phyloP scores from a whole-genome alignment of 352 stramenopile species.

The Phytophthora macrochlamydospora region DNA sequence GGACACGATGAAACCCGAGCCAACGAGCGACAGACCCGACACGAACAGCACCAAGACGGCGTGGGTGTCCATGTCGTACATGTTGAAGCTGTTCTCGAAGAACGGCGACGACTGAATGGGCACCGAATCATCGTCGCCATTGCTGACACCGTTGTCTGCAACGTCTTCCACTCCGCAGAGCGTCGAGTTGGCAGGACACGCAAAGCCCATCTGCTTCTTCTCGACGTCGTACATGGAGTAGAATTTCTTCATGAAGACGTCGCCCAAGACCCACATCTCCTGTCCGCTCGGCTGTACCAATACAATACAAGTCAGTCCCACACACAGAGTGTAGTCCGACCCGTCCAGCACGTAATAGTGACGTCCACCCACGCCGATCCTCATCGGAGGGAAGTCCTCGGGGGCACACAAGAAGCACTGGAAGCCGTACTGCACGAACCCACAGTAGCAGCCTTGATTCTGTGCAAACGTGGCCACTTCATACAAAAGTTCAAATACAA shows the following conservation, averaged over 20 bases:
- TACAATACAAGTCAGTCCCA: slow-evolving; percentile 79
- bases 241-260: slow-evolving; percentile 97
- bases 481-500: slow-evolving; percentile 76
- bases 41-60: slow-evolving; percentile 77
- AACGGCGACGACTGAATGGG: slow-evolving; percentile 37
- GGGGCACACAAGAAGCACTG: slow-evolving; percentile 81
- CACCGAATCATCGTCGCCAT: slow-evolving; percentile 24
- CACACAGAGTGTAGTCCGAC: slow-evolving; percentile 77
- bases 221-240: slow-evolving; percentile 93
- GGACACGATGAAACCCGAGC: slow-evolving; percentile 64
- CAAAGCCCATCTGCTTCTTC: slow-evolving; percentile 87
- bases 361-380: slow-evolving; percentile 61
- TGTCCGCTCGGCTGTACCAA: slow-evolving; percentile 78
- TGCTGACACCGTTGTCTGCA: slow-evolving; percentile 5
- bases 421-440: slow-evolving; percentile 81
- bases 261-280: slow-evolving; percentile 97
- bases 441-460: slow-evolving; percentile 72
- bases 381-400: slow-evolving; percentile 66
- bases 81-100: slow-evolving; percentile 69
- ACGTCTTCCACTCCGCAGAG: slow-evolving; percentile 53
- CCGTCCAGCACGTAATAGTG: slow-evolving; percentile 77
- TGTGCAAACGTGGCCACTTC: slow-evolving; percentile 68
- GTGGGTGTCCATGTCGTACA: slow-evolving; percentile 79
- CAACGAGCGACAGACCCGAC: slow-evolving; percentile 70
- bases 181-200: slow-evolving; percentile 53